Evolutionary conservation across 2,329 filamentous ascomycete genomes (phyloP), one percentile per base, ranked within the genome.

Genomic region (Aspergillus fumigatus): DNA sequence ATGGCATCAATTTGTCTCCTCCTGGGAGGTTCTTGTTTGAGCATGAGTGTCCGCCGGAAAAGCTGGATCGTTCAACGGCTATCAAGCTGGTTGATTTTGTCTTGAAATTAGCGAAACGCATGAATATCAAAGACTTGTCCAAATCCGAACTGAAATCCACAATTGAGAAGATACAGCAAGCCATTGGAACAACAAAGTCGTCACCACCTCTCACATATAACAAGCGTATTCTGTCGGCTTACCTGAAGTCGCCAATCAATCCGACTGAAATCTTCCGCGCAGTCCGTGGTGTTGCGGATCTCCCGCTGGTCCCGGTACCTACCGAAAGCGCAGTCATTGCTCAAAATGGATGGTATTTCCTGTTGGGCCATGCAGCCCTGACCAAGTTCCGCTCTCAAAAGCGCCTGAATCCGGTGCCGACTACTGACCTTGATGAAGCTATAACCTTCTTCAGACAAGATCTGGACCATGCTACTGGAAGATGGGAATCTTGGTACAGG

Each of bases 401-500:
- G 66, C 84, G 91, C 21, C 83, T 91, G 65, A 90, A 84, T 2
- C 88, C 89, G 1, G 88, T 88, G 3, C 88, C 90, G 14, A 93
- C 89, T 0, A 90, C 93, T 63, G 92, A 96, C 67, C 79, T 96
- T 51, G 88, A 92, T 52, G 88, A 91, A 52, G 91, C 90, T 3
- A 86, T 89, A 48, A 88, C 85, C 0, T 94, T 91, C 68, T 84
- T 96, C 65, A 82, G 88, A 40, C 84, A 92, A 62, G 91, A 96
- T 69, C 74, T 96, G 1, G 90, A 96, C 63, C 91, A 90, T 70
- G 90, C 88, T 1, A 84, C 86, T 2, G 87, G 91, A 43, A 85
- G 87, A 55, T 96, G 92, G 92, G 89, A 96, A 70, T 88, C 89
- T 0, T 96, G 92, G 92, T 94, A 93, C 71, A 84, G 90, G 11